These are phyloP conservation scores for Fagopyrum tataricum DNA, from an alignment of 148 eudicot genomes.

Conservation along the genomic window DNA sequence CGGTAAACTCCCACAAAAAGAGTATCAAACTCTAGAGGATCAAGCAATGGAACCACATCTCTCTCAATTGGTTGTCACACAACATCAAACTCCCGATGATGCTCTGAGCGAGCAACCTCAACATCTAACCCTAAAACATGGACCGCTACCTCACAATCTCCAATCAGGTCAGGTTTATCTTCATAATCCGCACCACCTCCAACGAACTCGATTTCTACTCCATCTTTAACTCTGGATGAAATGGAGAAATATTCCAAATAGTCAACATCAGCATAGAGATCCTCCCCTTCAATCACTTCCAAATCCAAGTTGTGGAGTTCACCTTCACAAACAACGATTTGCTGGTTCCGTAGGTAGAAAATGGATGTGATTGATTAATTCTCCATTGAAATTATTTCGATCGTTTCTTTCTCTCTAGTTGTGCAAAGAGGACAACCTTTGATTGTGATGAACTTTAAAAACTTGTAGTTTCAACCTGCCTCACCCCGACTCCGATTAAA, in stretches of 20 bases:
- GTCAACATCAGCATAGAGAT: conserved; percentile 14
- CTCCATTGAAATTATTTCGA: conserved; percentile 2
- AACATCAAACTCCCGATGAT: background rate
- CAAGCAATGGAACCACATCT: conserved; percentile 2
- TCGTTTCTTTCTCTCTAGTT: background rate
- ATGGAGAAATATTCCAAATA: conserved; percentile 12
- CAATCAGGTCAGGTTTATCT: background rate
- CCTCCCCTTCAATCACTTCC: conserved; percentile 7
- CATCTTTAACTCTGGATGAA: background rate
- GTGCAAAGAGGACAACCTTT: no score
- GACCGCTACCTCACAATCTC: background rate
- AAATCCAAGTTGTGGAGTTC: conserved; percentile 1
- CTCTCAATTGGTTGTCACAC: background rate
- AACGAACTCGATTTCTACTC: background rate
- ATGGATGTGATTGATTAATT: conserved; percentile 5
- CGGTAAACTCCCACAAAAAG: background rate
- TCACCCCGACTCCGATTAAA: conserved; percentile 41
- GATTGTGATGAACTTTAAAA: no score
- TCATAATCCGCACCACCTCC: background rate
- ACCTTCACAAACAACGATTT: background rate
- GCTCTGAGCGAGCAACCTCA: background rate
- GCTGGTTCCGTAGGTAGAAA: background rate
- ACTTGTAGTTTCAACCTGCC: no score
- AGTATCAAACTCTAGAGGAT: background rate
- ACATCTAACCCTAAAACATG: background rate